phyloP scores from a whole-genome alignment of 2,329 filamentous ascomycete genomes.

The Ophiocordyceps camponoti-leonardi region DNA sequence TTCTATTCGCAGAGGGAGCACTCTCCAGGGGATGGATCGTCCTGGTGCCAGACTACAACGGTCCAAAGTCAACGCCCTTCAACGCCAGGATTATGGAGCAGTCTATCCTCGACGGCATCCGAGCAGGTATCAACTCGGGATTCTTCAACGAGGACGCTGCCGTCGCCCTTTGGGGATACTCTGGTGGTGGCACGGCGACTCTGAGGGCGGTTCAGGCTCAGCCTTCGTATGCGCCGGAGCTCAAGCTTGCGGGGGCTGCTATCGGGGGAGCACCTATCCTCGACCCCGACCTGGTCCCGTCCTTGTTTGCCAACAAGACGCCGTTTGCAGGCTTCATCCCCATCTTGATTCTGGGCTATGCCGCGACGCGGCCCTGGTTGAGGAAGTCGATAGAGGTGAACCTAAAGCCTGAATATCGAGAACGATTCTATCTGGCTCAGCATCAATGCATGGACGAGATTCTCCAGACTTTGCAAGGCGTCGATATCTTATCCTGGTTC shows the following conservation, averaged over 20 bases:
- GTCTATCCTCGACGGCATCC: conserved; percentile 23
- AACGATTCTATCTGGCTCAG: neutral
- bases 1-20: conserved; percentile 8
- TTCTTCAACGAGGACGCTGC: conserved; percentile 13
- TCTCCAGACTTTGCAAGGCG: neutral
- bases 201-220: conserved; percentile 10
- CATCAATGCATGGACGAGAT: neutral
- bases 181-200: conserved; percentile 8
- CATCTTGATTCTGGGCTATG: neutral
- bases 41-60: conserved; percentile 28
- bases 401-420: neutral
- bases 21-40: conserved; percentile 28
- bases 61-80: conserved; percentile 22
- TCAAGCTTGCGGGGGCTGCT: conserved; percentile 9
- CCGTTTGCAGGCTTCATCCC: neutral
- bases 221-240: conserved; percentile 8
- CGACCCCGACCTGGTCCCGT: neutral
- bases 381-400: neutral
- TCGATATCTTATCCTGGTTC: neutral
- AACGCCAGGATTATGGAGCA: conserved; percentile 22
- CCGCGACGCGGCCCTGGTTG: neutral
- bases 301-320: neutral
- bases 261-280: conserved; percentile 6
- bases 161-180: conserved; percentile 25
- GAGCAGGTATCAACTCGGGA: conserved; percentile 17